These are phyloP conservation scores for Neurospora sp. DNA, from an alignment of 495 filamentous ascomycete genomes.

Conservation along the genomic window DNA sequence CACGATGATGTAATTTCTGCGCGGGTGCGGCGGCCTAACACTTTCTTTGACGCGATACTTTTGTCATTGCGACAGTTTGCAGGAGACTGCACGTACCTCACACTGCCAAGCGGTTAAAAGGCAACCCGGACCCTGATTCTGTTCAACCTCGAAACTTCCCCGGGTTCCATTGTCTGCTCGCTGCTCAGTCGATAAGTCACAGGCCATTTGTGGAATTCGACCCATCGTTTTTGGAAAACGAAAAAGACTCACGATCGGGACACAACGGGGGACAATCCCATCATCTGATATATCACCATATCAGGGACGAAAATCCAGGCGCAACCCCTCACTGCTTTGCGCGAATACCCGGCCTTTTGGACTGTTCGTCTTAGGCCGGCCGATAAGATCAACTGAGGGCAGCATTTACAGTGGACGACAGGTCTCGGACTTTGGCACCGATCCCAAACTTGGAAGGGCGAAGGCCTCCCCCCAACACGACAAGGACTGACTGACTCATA, in stretches of 20 bases:
- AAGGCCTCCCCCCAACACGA: neutral
- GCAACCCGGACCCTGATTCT: neutral
- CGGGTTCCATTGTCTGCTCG: neutral
- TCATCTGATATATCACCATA: neutral
- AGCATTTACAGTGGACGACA: neutral
- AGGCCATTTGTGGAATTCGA: neutral
- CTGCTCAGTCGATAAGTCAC: neutral
- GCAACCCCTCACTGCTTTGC: neutral
- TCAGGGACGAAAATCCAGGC: neutral
- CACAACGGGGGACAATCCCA: neutral
- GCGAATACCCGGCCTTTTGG: neutral
- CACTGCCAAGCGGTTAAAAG: neutral
- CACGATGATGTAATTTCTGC: conserved; percentile 2
- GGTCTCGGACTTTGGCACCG: neutral
- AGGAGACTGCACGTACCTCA: neutral
- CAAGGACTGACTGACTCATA: neutral
- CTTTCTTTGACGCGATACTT: neutral
- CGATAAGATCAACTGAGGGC: neutral
- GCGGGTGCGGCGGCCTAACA: neutral
- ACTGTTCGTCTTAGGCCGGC: neutral
- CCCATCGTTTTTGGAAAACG: neutral
- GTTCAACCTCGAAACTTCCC: neutral
- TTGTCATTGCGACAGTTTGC: neutral
- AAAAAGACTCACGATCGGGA: neutral
- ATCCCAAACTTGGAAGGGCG: neutral